Percentiles rank a stretch among this genome's conserved stretches.
phyloP scores from a whole-genome alignment of 192 early-diverging fungal species.

The Rhizoclosmatium sp. region DNA sequence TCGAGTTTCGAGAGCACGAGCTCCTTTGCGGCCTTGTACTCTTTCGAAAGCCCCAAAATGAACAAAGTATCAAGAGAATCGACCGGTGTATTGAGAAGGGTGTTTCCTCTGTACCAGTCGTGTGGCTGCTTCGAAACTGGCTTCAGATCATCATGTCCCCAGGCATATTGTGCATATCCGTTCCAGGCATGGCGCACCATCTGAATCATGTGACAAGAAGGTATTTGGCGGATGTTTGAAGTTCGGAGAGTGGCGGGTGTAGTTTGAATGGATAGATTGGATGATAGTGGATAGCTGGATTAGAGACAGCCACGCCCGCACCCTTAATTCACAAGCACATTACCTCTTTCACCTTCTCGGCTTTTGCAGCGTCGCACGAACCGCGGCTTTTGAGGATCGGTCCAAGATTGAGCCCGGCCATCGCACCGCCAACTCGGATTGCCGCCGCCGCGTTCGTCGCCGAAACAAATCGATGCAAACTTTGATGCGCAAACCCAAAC shows the following conservation, averaged over 20 bases:
- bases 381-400: too few species aligned
- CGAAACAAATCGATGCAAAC: too few species aligned
- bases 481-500: too few species aligned
- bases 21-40: slow-evolving; percentile 77
- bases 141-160: slow-evolving; percentile 74
- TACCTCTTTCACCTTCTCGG: neutral
- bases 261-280: neutral
- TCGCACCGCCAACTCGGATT: too few species aligned
- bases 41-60: slow-evolving; percentile 85
- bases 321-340: neutral
- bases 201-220: neutral
- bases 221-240: neutral
- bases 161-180: slow-evolving; percentile 82
- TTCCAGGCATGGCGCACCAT: slow-evolving; percentile 57
- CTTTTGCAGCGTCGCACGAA: neutral
- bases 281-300: neutral
- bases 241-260: neutral
- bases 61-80: slow-evolving; percentile 89
- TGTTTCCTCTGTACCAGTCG: slow-evolving; percentile 57
- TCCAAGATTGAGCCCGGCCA: too few species aligned
- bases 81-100: slow-evolving; percentile 69
- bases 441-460: too few species aligned
- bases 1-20: slow-evolving; percentile 67
- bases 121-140: slow-evolving; percentile 37
- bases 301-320: neutral